Conservation (phyloP, 768 basidiomycete species). For the Boletus huronensis region DNA sequence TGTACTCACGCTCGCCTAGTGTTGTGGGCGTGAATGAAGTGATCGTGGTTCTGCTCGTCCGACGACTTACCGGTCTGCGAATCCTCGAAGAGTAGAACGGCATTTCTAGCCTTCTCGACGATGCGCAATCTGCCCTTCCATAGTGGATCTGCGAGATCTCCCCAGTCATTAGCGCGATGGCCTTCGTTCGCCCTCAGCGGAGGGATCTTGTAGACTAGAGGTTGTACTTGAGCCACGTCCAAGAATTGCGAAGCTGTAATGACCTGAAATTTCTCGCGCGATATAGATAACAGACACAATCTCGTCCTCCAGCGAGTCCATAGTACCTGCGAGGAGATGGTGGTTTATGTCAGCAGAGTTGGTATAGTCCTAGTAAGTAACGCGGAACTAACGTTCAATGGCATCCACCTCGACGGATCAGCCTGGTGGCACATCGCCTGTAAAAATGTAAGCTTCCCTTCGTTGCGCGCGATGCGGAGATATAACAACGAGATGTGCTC, state of each 20-base stretch:
- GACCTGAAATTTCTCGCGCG: conserved; percentile 88
- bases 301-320: conserved; percentile 67
- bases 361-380: too few relatives aligned
- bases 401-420: conserved; percentile 16
- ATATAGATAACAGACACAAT: conserved; percentile 89
- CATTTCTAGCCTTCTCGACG: conserved; percentile 68
- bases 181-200: conserved; percentile 84
- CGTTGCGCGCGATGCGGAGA: neutral
- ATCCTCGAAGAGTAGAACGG: conserved; percentile 78
- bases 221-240: conserved; percentile 18
- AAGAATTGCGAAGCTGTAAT: conserved; percentile 21
- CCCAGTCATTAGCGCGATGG: conserved; percentile 91
- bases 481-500: neutral
- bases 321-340: conserved; percentile 22
- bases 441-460: conserved; percentile 32
- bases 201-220: conserved; percentile 85
- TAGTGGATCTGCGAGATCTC: conserved; percentile 73
- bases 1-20: conserved; percentile 63
- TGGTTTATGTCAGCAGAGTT: conserved; percentile 26
- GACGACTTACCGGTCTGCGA: conserved; percentile 56
- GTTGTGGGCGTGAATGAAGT: neutral
- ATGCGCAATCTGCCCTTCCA: conserved; percentile 93
- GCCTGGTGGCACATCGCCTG: conserved; percentile 3
- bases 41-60: neutral
- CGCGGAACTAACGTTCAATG: conserved; percentile 13